These are phyloP conservation scores for Picea sitchensis DNA, from an alignment of 75 land plant genomes.

Conservation along the genomic window DNA sequence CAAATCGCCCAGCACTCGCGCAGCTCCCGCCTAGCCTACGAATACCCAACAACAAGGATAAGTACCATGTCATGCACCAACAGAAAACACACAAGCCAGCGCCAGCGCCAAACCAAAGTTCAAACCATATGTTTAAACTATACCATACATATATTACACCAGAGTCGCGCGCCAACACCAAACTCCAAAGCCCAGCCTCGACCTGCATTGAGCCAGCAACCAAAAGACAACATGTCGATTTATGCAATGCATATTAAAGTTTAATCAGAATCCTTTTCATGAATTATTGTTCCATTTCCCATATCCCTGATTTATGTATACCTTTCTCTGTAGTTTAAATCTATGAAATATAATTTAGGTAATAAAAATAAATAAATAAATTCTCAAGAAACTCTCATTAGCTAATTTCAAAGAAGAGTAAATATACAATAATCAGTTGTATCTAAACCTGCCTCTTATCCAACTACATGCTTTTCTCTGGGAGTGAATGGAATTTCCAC, in stretches of 20 bases:
- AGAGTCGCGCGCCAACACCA: no score
- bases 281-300: background rate
- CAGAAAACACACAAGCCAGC: no score
- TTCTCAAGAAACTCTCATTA: background rate
- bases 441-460: background rate
- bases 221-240: background rate
- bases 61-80: no score
- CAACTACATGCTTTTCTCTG: constrained; percentile 47
- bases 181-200: no score
- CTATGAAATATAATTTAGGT: background rate
- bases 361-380: no score
- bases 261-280: background rate
- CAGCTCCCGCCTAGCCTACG: no score
- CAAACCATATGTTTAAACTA: no score
- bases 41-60: no score
- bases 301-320: background rate
- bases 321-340: background rate
- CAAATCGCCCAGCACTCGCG: no score
- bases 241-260: background rate
- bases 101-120: no score
- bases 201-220: no score
- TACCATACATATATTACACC: no score
- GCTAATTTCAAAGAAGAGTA: background rate
- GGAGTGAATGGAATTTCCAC: constrained; percentile 55
- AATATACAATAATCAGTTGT: background rate